Percentiles rank a stretch among this genome's conserved stretches.
Evolutionary conservation across 1,139 yeast genomes (phyloP).

Genomic region (Sporopachydermia cereana): DNA sequence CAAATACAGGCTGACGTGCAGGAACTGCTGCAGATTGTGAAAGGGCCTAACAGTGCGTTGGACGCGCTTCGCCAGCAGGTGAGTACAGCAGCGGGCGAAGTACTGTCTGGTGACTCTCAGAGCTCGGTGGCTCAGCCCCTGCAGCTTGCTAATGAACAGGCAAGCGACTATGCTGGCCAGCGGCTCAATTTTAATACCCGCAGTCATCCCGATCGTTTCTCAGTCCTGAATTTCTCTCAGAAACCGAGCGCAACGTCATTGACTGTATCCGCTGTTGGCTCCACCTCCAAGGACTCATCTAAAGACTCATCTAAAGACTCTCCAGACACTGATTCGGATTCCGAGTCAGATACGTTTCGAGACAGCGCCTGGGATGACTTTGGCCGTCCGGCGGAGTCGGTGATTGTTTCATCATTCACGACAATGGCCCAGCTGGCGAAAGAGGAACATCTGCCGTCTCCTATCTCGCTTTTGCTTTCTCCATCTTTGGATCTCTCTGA

Average conservation of each 20-base stretch:
- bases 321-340: too few relatives aligned
- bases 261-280: background rate
- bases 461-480: slow-evolving; percentile 32
- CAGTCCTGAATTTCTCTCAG: too few relatives aligned
- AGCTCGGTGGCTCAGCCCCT: background rate
- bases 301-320: too few relatives aligned
- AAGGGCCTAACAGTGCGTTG: too few relatives aligned
- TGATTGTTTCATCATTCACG: slow-evolving; percentile 39
- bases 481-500: slow-evolving; percentile 22
- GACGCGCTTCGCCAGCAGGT: too few relatives aligned
- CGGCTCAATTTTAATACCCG: background rate
- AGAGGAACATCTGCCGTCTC: slow-evolving; percentile 28
- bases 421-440: slow-evolving; percentile 30
- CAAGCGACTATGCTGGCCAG: background rate
- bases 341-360: background rate
- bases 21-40: background rate
- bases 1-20: slow-evolving; percentile 4
- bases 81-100: background rate
- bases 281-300: background rate
- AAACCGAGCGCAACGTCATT: too few relatives aligned
- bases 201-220: too few relatives aligned
- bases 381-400: slow-evolving; percentile 32
- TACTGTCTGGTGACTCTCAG: background rate
- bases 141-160: background rate
- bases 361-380: slow-evolving; percentile 20